Evolutionary conservation across 768 basidiomycete genomes (phyloP).

Genomic region (Lactarius sp.): DNA sequence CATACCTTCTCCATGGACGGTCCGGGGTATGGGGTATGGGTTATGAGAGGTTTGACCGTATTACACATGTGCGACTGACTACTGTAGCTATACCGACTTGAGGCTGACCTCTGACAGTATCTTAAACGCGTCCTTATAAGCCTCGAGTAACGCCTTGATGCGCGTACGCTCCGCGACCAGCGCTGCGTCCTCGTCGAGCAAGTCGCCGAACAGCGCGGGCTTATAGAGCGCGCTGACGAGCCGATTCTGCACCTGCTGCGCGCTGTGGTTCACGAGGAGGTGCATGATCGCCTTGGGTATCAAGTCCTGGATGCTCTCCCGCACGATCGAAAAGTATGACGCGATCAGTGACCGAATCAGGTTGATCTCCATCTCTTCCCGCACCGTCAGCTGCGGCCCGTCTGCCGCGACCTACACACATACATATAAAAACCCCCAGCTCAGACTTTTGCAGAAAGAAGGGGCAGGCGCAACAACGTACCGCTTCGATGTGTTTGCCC

Average conservation of each 20-base stretch:
- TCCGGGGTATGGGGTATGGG: no score
- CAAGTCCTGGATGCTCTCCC: conserved; percentile 95
- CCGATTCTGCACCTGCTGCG: conserved; percentile 93
- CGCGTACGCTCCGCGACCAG: conserved; percentile 89
- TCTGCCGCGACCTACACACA: conserved; percentile 45
- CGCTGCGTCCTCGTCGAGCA: conserved; percentile 94
- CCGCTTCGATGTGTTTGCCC: conserved; percentile 95
- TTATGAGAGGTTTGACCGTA: no score
- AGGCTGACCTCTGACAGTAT: conserved; percentile 80
- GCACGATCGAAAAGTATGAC: conserved; percentile 93
- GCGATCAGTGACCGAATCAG: conserved; percentile 93
- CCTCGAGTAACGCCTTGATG: conserved; percentile 91
- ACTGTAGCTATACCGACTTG: conserved; percentile 45
- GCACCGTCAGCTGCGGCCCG: conserved; percentile 58
- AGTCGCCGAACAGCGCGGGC: conserved; percentile 83
- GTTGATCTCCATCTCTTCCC: conserved; percentile 96
- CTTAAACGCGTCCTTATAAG: conserved; percentile 93
- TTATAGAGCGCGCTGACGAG: conserved; percentile 91
- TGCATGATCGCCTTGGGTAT: conserved; percentile 99
- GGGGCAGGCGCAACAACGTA: conserved; percentile 38
- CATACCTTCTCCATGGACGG: no score
- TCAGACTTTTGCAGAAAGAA: no score
- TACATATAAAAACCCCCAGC: neutral
- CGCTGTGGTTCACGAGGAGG: conserved; percentile 93
- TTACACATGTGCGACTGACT: neutral